Conservation (phyloP, 345 rosid genomes). For the Moringa oleifera region DNA sequence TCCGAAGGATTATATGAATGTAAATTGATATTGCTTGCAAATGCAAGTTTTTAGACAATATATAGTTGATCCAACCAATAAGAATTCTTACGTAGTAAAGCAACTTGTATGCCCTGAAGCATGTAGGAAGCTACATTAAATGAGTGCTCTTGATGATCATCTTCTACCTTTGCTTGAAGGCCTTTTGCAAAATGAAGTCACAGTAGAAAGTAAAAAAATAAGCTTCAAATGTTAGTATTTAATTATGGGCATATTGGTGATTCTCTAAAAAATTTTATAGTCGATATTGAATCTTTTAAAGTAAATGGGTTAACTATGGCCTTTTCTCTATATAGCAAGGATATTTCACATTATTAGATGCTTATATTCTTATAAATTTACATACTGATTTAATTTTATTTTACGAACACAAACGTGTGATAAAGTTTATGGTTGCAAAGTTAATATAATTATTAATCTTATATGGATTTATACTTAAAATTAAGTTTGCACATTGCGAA, state of each 20-base stretch:
- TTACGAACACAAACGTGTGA: too few relatives aligned
- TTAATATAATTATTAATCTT: too few relatives aligned
- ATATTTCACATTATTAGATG: not conserved
- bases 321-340: not conserved
- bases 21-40: conserved; percentile 43
- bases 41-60: conserved; percentile 43
- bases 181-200: conserved; percentile 20
- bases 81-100: conserved; percentile 47
- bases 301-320: not conserved
- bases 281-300: not conserved
- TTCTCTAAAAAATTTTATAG: not conserved
- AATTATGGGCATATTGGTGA: not conserved
- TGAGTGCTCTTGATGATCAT: conserved; percentile 52
- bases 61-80: conserved; percentile 47
- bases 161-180: conserved; percentile 36
- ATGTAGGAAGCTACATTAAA: conserved; percentile 56
- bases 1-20: conserved; percentile 36
- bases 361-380: not conserved
- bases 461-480: too few relatives aligned
- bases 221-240: conserved; percentile 54
- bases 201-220: conserved; percentile 35
- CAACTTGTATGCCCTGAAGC: conserved; percentile 73
- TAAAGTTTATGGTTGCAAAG: too few relatives aligned
- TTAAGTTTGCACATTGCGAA: not conserved
- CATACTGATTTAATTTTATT: too few relatives aligned